Base-by-base conservation (phyloP, 176 grass and related monocot species). In the Oryza meyeriana region DNA sequence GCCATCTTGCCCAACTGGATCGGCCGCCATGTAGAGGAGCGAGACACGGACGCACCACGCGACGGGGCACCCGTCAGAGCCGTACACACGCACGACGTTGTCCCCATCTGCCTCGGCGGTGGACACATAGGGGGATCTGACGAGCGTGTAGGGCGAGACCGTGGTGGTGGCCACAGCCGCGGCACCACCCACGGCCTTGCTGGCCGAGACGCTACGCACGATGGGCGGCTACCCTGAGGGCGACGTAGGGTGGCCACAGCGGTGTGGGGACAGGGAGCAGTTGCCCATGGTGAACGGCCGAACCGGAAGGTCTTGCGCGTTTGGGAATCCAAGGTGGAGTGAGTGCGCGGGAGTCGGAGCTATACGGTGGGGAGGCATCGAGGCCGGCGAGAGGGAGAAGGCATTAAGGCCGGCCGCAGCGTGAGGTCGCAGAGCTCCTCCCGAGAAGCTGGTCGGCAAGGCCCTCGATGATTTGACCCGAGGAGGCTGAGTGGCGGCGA, bases 1-100 rank as follows among this genome's bases (percentile, higher is more conserved):
- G n/a, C n/a, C n/a, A n/a, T n/a, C n/a, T n/a, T n/a, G n/a, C n/a
- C n/a, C n/a, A n/a, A n/a, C n/a, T n/a, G n/a, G n/a, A n/a, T n/a
- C 82, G 41, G 92, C 88, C 12, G 86, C 91, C 74, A 94, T 99
- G 93, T 99, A 99, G 57, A 99, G 93, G 24, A 99, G 90, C 42
- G 96, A 40, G 2, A 95, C 76, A 76, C 93, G 93, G 87, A 99
- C 81, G 13, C 89, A 82, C 86, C 90, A 93, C 38, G 90, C 79
- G 42, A 91, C 73, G 29, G 90, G 90, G 76, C 95, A 98, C 18
- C 81, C 89, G 65, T 98, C 95, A 5, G 90, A 87, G 62, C 95
- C 95, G 75, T 95, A 95, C 27, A 98, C 84, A 68, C 90, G 88
- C 17, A 98, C 90, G 12, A 89, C 45, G 88, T 14, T 36, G 6